Conservation (phyloP, 2,329 filamentous ascomycete genomes). For the Colletotrichum endophyticum region DNA sequence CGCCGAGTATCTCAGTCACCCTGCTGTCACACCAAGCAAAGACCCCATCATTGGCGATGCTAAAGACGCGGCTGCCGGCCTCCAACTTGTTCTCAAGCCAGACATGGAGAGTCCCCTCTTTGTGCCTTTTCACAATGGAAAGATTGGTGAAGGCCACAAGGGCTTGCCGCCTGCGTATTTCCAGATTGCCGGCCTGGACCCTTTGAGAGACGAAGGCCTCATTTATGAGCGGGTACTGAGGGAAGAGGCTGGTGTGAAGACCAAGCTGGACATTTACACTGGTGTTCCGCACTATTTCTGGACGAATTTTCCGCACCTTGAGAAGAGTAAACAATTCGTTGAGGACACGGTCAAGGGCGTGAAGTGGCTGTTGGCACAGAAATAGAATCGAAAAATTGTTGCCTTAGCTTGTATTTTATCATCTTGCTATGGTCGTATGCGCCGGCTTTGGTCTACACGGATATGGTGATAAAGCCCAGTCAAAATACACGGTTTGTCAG, state of each 20-base stretch:
- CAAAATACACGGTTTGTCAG: neutral
- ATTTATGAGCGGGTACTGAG: conserved; percentile 54
- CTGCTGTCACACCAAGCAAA: neutral
- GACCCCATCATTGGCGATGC: neutral
- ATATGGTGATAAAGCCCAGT: neutral
- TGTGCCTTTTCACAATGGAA: neutral
- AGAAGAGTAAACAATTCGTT: neutral
- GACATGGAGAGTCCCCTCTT: conserved; percentile 17
- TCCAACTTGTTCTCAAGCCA: neutral
- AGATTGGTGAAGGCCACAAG: neutral
- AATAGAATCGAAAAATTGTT: neutral
- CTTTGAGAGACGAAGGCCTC: conserved; percentile 55
- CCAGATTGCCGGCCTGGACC: conserved; percentile 55
- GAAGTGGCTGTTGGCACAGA: conserved; percentile 3
- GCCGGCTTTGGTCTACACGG: neutral
- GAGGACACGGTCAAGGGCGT: neutral
- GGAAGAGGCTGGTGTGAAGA: conserved; percentile 48
- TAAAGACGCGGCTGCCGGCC: neutral
- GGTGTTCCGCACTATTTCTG: conserved; percentile 18
- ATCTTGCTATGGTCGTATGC: neutral
- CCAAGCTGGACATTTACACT: conserved; percentile 38
- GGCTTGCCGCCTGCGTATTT: conserved; percentile 31
- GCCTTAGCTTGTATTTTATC: neutral
- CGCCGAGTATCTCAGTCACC: conserved; percentile 10
- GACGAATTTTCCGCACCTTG: neutral